Percentiles rank a stretch among this genome's conserved stretches.
These are phyloP conservation scores for Boletus calvinii DNA, from an alignment of 1,284 basidiomycete genomes.

Conservation along the genomic window DNA sequence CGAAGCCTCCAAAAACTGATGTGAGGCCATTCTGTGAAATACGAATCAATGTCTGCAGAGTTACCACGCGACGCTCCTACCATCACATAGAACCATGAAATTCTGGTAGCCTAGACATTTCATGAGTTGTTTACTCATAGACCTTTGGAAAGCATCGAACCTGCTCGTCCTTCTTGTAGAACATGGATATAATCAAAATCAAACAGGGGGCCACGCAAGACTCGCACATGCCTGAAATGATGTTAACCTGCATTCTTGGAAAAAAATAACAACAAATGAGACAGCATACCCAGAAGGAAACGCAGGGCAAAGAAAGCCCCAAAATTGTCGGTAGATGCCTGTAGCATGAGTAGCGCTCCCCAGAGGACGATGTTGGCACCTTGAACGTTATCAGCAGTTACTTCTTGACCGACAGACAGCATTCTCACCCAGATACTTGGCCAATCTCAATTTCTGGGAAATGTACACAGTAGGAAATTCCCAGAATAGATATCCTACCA, in stretches of 20 bases:
- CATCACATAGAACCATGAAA: constrained; percentile 71
- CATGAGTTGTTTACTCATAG: neutral
- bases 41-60: neutral
- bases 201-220: constrained; percentile 62
- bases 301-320: constrained; percentile 61
- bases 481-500: constrained; percentile 56
- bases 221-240: constrained; percentile 58
- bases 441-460: constrained; percentile 57
- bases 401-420: neutral
- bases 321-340: constrained; percentile 56
- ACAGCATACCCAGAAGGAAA: constrained; percentile 52
- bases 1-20: constrained; percentile 62
- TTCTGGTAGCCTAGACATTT: constrained; percentile 47
- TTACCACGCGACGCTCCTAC: constrained; percentile 31
- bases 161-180: constrained; percentile 71
- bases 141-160: constrained; percentile 24
- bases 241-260: neutral
- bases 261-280: neutral
- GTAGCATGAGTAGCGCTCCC: constrained; percentile 62
- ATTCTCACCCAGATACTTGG: constrained; percentile 57
- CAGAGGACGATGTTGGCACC: constrained; percentile 62
- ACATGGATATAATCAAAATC: constrained; percentile 65
- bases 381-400: constrained; percentile 19
- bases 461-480: constrained; percentile 70
- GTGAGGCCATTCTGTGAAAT: constrained; percentile 56